Evolutionary conservation across 192 early-diverging fungal genomes (phyloP), one percentile per base, ranked within the genome.

Genomic region (Coemansia sp.): DNA sequence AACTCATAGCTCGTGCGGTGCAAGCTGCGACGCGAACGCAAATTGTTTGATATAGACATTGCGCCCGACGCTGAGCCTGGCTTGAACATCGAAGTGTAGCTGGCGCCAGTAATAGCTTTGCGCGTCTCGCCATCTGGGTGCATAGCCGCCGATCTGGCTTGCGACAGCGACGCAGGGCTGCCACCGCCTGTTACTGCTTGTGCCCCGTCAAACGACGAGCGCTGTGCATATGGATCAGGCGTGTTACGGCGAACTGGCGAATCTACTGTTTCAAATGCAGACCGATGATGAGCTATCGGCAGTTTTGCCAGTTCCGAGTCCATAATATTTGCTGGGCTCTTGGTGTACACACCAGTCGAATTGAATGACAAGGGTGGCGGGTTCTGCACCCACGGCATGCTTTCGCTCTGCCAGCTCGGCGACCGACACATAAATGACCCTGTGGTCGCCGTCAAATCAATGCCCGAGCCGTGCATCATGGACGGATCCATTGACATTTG

Each of bases 391-490:
- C 78, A 81, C 0, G 68, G 60, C 5, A 69, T 54, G 66, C 69
- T 72, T 6, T 60, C 66, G 26, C 78, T 81, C 59, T 81, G 78
- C 78, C 78, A 81, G 53, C 78, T 81, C 10, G 78, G 73, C 56
- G 73, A 74, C 55, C 65, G 68, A 29, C 61, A 65, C 13, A 62
- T 38, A n/a, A 62, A 67, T 32, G 69, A 81, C 18, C 68, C 50
- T 1, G 72, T 68, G 18, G 64, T 52, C 1, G 62, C 71, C 12
- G 69, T 43, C 23, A 68, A 41, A 9, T 75, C 73, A 4, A 59
- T 50, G 9, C 41, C 56, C 2, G 73, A 71, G 35, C 47, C 27
- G 27, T 68, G 69, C 37, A 43, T 55, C 11, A 74, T 32, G 4
- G 65, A 43, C 49, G 68, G 45, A 1, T 63, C 78, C 19, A 67